Base-by-base conservation (phyloP, 1,139 yeast genomes). In the Hyphopichia khmerensis region DNA sequence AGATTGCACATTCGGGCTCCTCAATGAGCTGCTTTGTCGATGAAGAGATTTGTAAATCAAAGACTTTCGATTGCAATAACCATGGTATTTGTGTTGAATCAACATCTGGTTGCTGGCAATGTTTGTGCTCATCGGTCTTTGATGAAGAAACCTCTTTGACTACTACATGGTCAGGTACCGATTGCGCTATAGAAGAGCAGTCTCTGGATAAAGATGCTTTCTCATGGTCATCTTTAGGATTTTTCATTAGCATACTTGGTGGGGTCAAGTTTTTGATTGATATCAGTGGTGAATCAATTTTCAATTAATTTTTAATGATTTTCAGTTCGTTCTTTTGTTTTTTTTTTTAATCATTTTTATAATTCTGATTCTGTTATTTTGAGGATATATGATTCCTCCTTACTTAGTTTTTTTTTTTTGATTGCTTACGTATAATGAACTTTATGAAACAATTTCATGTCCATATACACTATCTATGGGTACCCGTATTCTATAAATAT, bases 141-240 rank as follows among this genome's bases (percentile, higher is more conserved):
- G 69, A 80, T 58, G 60, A 69, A 50, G 65, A 67, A 38, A 63
- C 62, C 30, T 65, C 70, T 42, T 69, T 70, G 48, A 82, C 89
- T 27, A 80, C 84, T 35, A 63, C 67, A 47, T 85, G 89, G 88
- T 76, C 82, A 3, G 93, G 93, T 26, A 60, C 55, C 44, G 80
- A 81, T 48, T 85, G 93, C 62, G 69, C 77, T 51, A 84, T 84
- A 71, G 73, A 71, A 55, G 90, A 86, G 53, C 73, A 84, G 44
- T 74, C 85, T 35, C 72, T 78, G 2, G 80, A 80, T 58, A 81
- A 85, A 48, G 79, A 84, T 54, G 69, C 86, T 53, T 72, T 85
- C 51, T 73, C 84, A 50, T 84, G 91, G 89, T 73, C 87, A 3
- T 63, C 76, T 8, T 50, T 84, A 18, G 75, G 73, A 2, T 61